These are phyloP conservation scores for Spongispora temasekensis DNA, from an alignment of 1,284 basidiomycete species.

Conservation along the genomic window DNA sequence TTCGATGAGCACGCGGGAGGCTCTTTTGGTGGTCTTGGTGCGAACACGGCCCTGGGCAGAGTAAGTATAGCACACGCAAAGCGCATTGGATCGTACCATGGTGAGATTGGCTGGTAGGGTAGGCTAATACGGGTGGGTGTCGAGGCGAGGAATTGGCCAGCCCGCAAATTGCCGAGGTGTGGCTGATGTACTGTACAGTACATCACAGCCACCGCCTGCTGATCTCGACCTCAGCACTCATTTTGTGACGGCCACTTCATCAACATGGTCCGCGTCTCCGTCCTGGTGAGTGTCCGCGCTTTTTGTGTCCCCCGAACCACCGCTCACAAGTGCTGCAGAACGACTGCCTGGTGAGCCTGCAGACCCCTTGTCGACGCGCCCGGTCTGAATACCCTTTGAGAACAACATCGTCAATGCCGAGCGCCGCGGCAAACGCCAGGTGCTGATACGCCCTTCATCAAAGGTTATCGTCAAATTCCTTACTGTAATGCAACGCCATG, in stretches of 20 bases:
- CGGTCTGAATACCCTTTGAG: slow-evolving; percentile 34
- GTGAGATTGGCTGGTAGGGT: slow-evolving; percentile 30
- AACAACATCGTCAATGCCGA: slow-evolving; percentile 99
- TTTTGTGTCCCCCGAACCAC: slow-evolving; percentile 2
- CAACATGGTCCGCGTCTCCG: slow-evolving; percentile 84
- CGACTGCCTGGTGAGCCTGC: slow-evolving; percentile 69
- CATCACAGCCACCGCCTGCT: slow-evolving; percentile 30
- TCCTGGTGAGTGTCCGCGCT: slow-evolving; percentile 57
- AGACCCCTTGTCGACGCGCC: not conserved
- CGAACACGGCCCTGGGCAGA: slow-evolving; percentile 90
- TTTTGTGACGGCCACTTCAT: slow-evolving; percentile 3
- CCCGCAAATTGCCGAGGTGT: slow-evolving; percentile 26
- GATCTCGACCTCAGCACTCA: not conserved
- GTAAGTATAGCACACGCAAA: slow-evolving; percentile 1
- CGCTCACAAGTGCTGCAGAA: slow-evolving; percentile 48
- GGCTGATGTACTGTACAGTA: slow-evolving; percentile 36
- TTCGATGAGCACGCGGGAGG: slow-evolving; percentile 98
- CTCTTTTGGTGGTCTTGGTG: slow-evolving; percentile 99
- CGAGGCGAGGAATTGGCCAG: slow-evolving; percentile 9
- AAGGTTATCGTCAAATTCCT: slow-evolving; percentile 97
- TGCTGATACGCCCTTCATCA: slow-evolving; percentile 91
- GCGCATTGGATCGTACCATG: slow-evolving; percentile 43
- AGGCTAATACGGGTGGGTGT: slow-evolving; percentile 18
- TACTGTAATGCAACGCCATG: slow-evolving; percentile 96
- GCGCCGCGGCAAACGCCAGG: slow-evolving; percentile 97